phyloP scores from a whole-genome alignment of 78 protist genomes.

The Dictyostelium purpureum region DNA sequence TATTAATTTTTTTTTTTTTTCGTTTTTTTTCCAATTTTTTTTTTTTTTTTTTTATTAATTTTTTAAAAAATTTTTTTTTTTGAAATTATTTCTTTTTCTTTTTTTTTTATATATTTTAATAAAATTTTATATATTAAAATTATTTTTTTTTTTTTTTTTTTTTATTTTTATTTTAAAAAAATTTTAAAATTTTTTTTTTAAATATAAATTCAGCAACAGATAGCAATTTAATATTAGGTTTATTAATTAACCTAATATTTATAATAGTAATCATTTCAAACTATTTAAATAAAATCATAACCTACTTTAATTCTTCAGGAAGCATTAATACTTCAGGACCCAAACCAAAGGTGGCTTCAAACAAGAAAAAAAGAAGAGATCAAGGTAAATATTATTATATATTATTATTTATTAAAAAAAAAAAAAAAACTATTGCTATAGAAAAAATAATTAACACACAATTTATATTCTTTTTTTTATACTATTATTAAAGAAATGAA shows the following conservation, averaged over 20 bases:
- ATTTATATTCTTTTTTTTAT: background rate
- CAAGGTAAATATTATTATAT: background rate
- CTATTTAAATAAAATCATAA: no score
- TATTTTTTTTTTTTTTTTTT: no score
- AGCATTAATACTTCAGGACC: background rate
- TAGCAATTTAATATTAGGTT: background rate
- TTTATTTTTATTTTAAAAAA: no score
- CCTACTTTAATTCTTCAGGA: background rate
- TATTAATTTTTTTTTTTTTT: no score
- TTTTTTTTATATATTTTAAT: no score
- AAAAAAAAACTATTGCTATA: background rate
- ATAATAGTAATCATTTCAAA: background rate
- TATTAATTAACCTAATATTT: background rate
- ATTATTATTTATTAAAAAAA: background rate
- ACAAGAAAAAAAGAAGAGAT: constrained; percentile 1
- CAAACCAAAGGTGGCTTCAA: constrained; percentile 19
- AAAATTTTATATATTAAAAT: no score
- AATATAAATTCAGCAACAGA: no score
- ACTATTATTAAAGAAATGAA: background rate
- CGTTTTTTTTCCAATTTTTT: no score
- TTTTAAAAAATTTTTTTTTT: no score
- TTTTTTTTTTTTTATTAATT: no score
- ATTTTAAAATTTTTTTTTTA: no score
- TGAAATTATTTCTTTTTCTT: no score
- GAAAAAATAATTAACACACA: background rate